These are phyloP conservation scores for Decorospora gaudefroyi DNA, from an alignment of 2,329 filamentous ascomycete genomes.

Conservation along the genomic window DNA sequence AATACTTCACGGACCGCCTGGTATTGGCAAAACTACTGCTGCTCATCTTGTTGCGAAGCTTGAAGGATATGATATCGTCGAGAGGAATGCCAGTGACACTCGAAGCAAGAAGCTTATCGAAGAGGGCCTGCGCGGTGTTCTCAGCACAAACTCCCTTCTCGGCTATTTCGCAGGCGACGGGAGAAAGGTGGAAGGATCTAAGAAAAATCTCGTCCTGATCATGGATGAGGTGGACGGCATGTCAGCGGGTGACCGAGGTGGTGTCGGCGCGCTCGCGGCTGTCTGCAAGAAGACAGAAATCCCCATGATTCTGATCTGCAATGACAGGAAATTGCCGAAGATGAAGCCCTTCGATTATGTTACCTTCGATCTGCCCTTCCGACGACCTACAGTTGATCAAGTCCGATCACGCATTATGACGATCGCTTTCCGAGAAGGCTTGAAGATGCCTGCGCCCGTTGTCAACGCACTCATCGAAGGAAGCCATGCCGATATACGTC, in stretches of 20 bases:
- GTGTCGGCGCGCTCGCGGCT: conserved; percentile 90
- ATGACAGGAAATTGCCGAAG: conserved; percentile 88
- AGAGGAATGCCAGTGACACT: conserved; percentile 94
- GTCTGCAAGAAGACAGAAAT: conserved; percentile 95
- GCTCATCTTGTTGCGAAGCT: conserved; percentile 92
- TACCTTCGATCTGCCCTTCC: conserved; percentile 83
- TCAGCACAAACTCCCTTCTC: conserved; percentile 89
- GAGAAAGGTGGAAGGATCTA: conserved; percentile 75
- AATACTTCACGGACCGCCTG: conserved; percentile 92
- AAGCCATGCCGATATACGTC: conserved; percentile 91
- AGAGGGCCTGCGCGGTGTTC: conserved; percentile 80
- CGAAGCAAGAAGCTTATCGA: conserved; percentile 97
- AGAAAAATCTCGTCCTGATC: conserved; percentile 93
- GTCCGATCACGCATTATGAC: conserved; percentile 92
- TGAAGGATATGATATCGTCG: conserved; percentile 89
- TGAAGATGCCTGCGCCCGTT: conserved; percentile 81
- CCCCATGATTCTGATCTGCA: conserved; percentile 96
- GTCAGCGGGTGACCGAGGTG: conserved; percentile 94
- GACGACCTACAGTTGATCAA: conserved; percentile 85
- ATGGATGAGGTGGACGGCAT: conserved; percentile 99
- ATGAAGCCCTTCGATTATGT: conserved; percentile 97
- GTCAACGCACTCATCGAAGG: conserved; percentile 95
- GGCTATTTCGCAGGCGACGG: conserved; percentile 88
- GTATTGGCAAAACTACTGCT: conserved; percentile 96
- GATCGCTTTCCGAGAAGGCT: conserved; percentile 86